Evolutionary conservation across 495 filamentous ascomycete species (phyloP).

Genomic region (Lichina pygmaea): DNA sequence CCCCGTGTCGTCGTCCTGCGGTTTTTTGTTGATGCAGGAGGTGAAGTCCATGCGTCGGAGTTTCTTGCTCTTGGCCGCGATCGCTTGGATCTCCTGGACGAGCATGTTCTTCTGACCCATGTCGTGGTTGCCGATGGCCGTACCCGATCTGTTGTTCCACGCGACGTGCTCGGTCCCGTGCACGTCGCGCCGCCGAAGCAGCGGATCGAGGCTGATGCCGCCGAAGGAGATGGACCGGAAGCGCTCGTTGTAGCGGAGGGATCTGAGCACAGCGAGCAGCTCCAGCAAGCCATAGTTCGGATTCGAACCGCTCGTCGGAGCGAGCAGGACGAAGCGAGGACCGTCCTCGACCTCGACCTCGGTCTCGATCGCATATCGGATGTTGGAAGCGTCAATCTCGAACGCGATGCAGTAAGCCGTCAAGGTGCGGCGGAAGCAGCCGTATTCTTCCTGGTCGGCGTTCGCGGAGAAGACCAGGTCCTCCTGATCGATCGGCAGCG

Average conservation of each 20-base stretch:
- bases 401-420: constrained; percentile 70
- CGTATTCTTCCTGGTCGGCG: constrained; percentile 43
- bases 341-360: constrained; percentile 45
- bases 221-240: constrained; percentile 69
- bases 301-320: constrained; percentile 25
- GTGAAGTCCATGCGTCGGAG: constrained; percentile 38
- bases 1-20: constrained; percentile 19
- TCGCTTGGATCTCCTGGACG: constrained; percentile 44
- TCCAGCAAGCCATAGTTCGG: constrained; percentile 43
- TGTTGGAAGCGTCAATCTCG: constrained; percentile 39
- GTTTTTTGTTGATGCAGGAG: constrained; percentile 23
- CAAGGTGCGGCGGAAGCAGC: constrained; percentile 57
- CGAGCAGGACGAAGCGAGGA: constrained; percentile 60
- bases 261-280: constrained; percentile 60
- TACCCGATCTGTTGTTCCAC: constrained; percentile 26
- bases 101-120: constrained; percentile 32
- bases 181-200: constrained; percentile 32
- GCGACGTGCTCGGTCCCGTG: constrained; percentile 38
- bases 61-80: constrained; percentile 37
- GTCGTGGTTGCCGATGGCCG: constrained; percentile 27
- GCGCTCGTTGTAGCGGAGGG: constrained; percentile 75
- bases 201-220: constrained; percentile 38
- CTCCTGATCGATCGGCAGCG: constrained; percentile 33
- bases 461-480: constrained; percentile 34
- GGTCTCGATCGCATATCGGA: constrained; percentile 51